Conservation (phyloP, 768 basidiomycete species). For the Pilatotrama ljubarskyi region DNA sequence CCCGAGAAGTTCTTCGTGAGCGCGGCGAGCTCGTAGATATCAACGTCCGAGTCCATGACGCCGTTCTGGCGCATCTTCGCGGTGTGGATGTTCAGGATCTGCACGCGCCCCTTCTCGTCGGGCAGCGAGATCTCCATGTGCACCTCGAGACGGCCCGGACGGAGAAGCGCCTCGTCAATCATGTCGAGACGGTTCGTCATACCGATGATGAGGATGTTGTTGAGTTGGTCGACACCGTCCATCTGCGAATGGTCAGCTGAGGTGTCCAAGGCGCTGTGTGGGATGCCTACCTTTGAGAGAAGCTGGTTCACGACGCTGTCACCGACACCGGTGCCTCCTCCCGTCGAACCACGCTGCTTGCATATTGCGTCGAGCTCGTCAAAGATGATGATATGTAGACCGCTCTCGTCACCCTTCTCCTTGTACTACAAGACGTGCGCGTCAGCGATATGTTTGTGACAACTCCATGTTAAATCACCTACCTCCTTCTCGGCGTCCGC, state of each 20-base stretch:
- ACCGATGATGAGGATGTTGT: slow-evolving; percentile 98
- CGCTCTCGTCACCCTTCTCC: slow-evolving; percentile 95
- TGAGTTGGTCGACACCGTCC: slow-evolving; percentile 98
- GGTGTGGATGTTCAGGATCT: slow-evolving; percentile 96
- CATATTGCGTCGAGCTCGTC: slow-evolving; percentile 98
- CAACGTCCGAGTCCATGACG: slow-evolving; percentile 86
- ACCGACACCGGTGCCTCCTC: slow-evolving; percentile 93
- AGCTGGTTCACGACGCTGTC: slow-evolving; percentile 99
- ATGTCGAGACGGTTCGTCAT: slow-evolving; percentile 99
- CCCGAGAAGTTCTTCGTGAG: slow-evolving; percentile 97
- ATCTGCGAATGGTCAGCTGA: slow-evolving; percentile 53
- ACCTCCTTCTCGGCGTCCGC: slow-evolving; percentile 99
- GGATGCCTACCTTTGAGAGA: slow-evolving; percentile 75
- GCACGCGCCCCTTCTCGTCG: slow-evolving; percentile 87
- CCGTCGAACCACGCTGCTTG: slow-evolving; percentile 95
- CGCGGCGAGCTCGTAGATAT: slow-evolving; percentile 77
- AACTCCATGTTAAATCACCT: slow-evolving; percentile 16
- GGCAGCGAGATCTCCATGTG: slow-evolving; percentile 99
- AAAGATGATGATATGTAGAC: slow-evolving; percentile 98
- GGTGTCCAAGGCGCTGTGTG: not conserved
- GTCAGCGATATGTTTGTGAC: not conserved
- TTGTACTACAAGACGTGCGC: slow-evolving; percentile 67
- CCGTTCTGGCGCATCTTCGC: slow-evolving; percentile 89
- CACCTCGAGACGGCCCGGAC: slow-evolving; percentile 97
- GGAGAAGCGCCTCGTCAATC: slow-evolving; percentile 97